phyloP scores from a whole-genome alignment of 257 asterid species.

The Thymus quinquecostatus region DNA sequence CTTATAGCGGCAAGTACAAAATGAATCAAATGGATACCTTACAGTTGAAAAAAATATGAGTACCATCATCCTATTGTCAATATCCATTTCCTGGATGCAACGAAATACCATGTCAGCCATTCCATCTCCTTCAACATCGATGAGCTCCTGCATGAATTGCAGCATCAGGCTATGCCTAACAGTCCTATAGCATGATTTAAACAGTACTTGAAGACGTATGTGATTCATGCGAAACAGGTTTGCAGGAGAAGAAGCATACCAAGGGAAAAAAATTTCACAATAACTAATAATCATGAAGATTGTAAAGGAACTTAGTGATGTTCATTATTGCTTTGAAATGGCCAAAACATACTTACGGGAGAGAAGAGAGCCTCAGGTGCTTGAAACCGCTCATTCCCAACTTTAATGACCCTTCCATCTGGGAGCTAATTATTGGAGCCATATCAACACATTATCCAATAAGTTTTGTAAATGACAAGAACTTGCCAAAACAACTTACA shows the following conservation, averaged over 20 bases:
- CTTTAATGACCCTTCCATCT: constrained; percentile 97
- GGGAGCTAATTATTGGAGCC: constrained; percentile 66
- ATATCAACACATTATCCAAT: constrained; percentile 26
- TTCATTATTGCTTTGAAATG: constrained; percentile 21
- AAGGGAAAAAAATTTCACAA: neutral
- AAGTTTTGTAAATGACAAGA: constrained; percentile 17
- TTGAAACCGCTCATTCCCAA: constrained; percentile 94
- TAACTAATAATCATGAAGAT: neutral
- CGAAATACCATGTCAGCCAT: constrained; percentile 99
- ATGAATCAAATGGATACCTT: constrained; percentile 30
- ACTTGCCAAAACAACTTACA: constrained; percentile 52
- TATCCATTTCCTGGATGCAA: constrained; percentile 99
- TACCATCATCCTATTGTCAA: constrained; percentile 98
- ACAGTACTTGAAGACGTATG: constrained; percentile 18
- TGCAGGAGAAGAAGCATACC: neutral
- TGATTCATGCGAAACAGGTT: constrained; percentile 12
- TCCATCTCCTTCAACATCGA: constrained; percentile 99
- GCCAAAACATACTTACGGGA: constrained; percentile 60
- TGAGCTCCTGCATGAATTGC: constrained; percentile 73
- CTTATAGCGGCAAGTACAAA: constrained; percentile 26
- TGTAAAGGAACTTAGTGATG: neutral
- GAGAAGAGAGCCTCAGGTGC: constrained; percentile 99
- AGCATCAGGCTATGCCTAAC: constrained; percentile 25
- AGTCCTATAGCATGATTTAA: neutral
- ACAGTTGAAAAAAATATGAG: constrained; percentile 22